These are phyloP conservation scores for Phytophthora rubi DNA, from an alignment of 352 stramenopile genomes.

Conservation along the genomic window DNA sequence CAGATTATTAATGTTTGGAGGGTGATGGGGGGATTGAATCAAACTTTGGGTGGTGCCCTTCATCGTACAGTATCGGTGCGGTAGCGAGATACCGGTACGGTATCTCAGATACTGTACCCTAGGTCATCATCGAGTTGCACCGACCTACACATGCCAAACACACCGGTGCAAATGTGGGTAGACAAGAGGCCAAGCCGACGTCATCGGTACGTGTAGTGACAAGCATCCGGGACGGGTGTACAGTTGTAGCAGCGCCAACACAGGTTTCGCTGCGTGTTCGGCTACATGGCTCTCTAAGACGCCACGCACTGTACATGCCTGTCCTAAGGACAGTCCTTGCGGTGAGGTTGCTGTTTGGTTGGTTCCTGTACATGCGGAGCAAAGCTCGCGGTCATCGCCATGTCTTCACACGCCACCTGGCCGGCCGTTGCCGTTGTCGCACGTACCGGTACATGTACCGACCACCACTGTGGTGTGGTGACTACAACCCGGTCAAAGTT, in stretches of 20 bases:
- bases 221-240: background rate
- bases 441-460: constrained; percentile 1
- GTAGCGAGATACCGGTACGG: background rate
- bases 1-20: constrained; percentile 1
- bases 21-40: background rate
- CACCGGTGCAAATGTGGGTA: background rate
- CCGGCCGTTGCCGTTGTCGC: constrained; percentile 9
- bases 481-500: constrained; percentile 3
- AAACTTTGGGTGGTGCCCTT: background rate
- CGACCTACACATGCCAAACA: background rate
- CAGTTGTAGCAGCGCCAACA: background rate
- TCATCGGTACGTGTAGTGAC: background rate
- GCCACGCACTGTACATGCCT: background rate
- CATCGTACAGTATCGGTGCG: background rate
- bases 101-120: no score
- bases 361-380: background rate
- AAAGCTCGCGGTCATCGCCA: background rate
- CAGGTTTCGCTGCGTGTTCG: background rate
- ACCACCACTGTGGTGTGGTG: constrained; percentile 1
- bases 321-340: background rate
- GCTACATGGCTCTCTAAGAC: background rate
- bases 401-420: constrained; percentile 28
- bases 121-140: background rate
- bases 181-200: background rate
- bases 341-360: background rate